A percentile compares a stretch with the other conserved stretches of the same genome.
phyloP scores from a whole-genome alignment of 2,329 filamentous ascomycete genomes.

The Trichoderma harzianum region DNA sequence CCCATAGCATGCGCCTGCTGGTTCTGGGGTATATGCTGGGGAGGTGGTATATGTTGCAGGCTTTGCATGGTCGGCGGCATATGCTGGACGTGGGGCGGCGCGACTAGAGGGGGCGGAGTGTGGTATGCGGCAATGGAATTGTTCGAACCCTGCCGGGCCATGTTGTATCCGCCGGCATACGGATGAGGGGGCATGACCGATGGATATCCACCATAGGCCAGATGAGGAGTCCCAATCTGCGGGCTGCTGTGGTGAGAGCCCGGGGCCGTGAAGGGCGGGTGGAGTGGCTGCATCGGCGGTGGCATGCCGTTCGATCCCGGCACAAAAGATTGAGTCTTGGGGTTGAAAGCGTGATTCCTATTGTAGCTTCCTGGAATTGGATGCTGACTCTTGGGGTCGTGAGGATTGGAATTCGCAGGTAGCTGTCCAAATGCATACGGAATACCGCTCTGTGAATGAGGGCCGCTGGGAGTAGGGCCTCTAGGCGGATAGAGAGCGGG shows the following conservation, averaged over 20 bases:
- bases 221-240: slow-evolving; percentile 50
- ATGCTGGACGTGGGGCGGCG: slow-evolving; percentile 36
- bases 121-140: slow-evolving; percentile 53
- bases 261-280: slow-evolving; percentile 46
- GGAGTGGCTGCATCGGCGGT: slow-evolving; percentile 45
- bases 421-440: slow-evolving; percentile 79
- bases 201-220: slow-evolving; percentile 49
- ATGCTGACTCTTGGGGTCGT: slow-evolving; percentile 73
- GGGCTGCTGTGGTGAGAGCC: slow-evolving; percentile 52
- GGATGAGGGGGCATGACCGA: slow-evolving; percentile 39
- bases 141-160: slow-evolving; percentile 56
- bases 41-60: slow-evolving; percentile 36
- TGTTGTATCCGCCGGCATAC: slow-evolving; percentile 50
- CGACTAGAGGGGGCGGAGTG: slow-evolving; percentile 29
- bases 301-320: slow-evolving; percentile 55
- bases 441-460: slow-evolving; percentile 33
- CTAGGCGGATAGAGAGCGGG: slow-evolving; percentile 32
- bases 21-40: slow-evolving; percentile 43
- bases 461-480: slow-evolving; percentile 25
- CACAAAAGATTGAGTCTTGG: slow-evolving; percentile 88
- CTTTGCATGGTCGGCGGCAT: slow-evolving; percentile 40
- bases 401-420: slow-evolving; percentile 64
- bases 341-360: slow-evolving; percentile 79
- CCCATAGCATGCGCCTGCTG: slow-evolving; percentile 41
- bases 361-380: slow-evolving; percentile 82